These are phyloP conservation scores for Periconia macrospinosa DNA, from an alignment of 2,329 filamentous ascomycete species.

Conservation along the genomic window DNA sequence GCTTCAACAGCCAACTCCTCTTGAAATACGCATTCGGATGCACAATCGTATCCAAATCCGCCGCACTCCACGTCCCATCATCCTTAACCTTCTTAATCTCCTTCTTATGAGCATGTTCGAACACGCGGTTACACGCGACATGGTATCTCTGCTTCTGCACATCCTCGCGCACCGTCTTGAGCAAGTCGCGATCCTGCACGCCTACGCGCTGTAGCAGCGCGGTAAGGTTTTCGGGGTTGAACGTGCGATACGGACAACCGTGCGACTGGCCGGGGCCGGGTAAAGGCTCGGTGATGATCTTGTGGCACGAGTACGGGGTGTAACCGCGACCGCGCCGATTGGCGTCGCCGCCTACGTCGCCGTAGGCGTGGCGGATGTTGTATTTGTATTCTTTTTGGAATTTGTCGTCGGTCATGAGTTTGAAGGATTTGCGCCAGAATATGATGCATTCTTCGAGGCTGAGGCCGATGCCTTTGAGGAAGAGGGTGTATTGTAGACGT, in stretches of 20 bases:
- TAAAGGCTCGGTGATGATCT: conserved; percentile 86
- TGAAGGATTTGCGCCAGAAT: conserved; percentile 90
- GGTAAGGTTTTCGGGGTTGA: conserved; percentile 82
- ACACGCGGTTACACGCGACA: conserved; percentile 95
- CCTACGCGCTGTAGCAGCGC: conserved; percentile 76
- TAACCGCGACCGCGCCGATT: conserved; percentile 87
- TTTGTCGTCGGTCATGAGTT: conserved; percentile 83
- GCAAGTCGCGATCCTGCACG: conserved; percentile 73
- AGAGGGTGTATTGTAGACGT: conserved; percentile 91
- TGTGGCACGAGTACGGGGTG: conserved; percentile 90
- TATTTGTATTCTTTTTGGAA: conserved; percentile 99
- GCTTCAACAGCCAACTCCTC: conserved; percentile 85
- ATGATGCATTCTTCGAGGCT: conserved; percentile 86
- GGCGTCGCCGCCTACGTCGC: conserved; percentile 89
- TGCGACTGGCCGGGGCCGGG: conserved; percentile 87
- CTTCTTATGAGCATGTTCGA: conserved; percentile 78
- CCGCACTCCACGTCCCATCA: conserved; percentile 53
- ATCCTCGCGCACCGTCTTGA: conserved; percentile 84
- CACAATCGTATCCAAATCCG: conserved; percentile 89
- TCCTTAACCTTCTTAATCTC: conserved; percentile 56
- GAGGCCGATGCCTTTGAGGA: conserved; percentile 93
- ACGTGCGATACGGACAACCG: conserved; percentile 96
- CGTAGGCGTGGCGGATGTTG: conserved; percentile 93
- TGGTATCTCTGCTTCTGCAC: conserved; percentile 88
- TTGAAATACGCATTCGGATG: conserved; percentile 99